phyloP scores from a whole-genome alignment of 208 protist genomes.

The Leishmania tarentolae region DNA sequence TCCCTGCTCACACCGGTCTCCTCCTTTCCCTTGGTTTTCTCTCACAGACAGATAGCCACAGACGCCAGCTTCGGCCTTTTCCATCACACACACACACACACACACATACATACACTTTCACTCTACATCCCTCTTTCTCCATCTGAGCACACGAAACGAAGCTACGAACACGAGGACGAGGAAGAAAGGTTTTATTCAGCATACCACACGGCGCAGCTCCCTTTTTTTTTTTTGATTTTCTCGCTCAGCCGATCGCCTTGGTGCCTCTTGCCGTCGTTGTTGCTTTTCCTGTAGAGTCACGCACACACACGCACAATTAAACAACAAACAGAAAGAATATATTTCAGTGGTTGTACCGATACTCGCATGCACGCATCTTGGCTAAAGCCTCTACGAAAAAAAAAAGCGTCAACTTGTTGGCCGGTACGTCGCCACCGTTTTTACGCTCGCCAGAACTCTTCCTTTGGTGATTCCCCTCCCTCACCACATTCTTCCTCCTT shows the following conservation, averaged over 20 bases:
- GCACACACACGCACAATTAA: background rate
- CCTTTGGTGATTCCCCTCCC: background rate
- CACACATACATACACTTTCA: background rate
- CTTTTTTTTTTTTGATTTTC: background rate
- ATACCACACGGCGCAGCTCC: background rate
- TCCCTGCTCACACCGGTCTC: background rate
- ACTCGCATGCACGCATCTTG: background rate
- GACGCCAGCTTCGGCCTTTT: background rate
- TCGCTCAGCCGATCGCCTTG: background rate
- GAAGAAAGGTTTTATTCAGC: background rate
- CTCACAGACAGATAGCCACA: background rate
- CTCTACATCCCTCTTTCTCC: background rate
- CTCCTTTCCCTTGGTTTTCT: background rate
- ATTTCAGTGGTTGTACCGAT: background rate
- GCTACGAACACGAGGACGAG: too few relatives aligned
- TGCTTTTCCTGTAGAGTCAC: background rate
- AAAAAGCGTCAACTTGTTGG: background rate
- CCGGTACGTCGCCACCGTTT: background rate
- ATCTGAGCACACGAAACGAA: background rate
- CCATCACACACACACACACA: background rate
- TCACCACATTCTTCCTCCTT: background rate
- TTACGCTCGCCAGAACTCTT: background rate
- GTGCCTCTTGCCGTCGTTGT: background rate
- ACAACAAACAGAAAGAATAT: background rate
- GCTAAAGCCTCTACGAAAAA: too few relatives aligned